Percentiles rank a stretch among this genome's conserved stretches.
Evolutionary conservation across 208 protist genomes (phyloP).

Genomic region (Trypanosoma melophagium): DNA sequence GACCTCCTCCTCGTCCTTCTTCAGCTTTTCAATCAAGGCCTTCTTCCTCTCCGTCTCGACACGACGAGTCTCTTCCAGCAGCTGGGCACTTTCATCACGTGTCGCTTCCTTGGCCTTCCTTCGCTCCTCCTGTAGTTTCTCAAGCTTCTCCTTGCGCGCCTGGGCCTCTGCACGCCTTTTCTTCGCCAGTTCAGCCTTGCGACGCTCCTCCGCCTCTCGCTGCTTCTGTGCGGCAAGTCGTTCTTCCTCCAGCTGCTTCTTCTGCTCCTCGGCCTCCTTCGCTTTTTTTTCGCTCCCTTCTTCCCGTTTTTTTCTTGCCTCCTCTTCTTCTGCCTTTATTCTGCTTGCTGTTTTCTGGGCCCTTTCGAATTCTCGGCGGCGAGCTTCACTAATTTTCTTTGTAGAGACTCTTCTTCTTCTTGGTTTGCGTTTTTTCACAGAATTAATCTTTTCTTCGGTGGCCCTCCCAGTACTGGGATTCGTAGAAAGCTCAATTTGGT

Average conservation of each 20-base stretch:
- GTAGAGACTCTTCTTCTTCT: not conserved
- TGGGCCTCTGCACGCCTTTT: constrained; percentile 34
- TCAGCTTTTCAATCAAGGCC: not conserved
- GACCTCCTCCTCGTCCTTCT: constrained; percentile 2
- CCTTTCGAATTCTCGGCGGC: not conserved
- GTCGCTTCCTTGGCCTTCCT: constrained; percentile 33
- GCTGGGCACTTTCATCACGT: constrained; percentile 14
- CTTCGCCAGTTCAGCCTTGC: constrained; percentile 17
- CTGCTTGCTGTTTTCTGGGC: constrained; percentile 24
- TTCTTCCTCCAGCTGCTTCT: constrained; percentile 51
- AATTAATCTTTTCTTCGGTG: no score
- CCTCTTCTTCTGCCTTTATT: constrained; percentile 10
- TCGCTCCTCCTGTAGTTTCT: constrained; percentile 35
- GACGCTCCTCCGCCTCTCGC: constrained; percentile 46
- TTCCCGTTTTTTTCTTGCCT: constrained; percentile 21
- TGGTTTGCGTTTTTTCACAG: not conserved
- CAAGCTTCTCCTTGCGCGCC: constrained; percentile 24
- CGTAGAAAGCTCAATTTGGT: not conserved
- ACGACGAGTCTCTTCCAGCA: constrained; percentile 4
- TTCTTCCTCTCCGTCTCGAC: not conserved
- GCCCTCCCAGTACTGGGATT: no score
- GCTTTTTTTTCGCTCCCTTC: constrained; percentile 37
- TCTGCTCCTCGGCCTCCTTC: constrained; percentile 45
- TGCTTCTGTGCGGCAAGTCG: constrained; percentile 39
- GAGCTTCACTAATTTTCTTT: not conserved